A percentile compares a stretch with the other conserved stretches of the same genome.
Conservation (phyloP, 2,329 filamentous ascomycete genomes). For the Phoma sp. region DNA sequence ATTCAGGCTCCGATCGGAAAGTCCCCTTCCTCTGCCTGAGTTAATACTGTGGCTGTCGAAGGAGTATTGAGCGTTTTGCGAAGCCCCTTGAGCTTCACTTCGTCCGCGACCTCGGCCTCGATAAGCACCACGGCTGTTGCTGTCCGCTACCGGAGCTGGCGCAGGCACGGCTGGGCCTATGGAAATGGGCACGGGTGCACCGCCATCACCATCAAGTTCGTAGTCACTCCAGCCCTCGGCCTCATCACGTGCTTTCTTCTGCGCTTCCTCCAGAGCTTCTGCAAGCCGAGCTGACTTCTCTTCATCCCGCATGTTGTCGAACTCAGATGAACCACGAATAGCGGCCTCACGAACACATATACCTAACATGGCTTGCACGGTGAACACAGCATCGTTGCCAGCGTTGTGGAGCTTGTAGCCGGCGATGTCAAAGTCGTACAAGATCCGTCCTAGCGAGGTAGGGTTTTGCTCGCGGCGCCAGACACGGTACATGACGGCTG, state of each 20-base stretch:
- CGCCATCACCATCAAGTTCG: constrained; percentile 48
- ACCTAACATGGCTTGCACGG: constrained; percentile 73
- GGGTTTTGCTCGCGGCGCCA: constrained; percentile 61
- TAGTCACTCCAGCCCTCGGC: constrained; percentile 47
- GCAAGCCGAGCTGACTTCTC: constrained; percentile 33
- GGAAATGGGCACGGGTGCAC: constrained; percentile 32
- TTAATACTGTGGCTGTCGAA: background rate
- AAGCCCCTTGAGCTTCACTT: background rate
- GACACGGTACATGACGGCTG: constrained; percentile 71
- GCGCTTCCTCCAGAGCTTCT: constrained; percentile 35
- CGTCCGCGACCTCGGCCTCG: constrained; percentile 9
- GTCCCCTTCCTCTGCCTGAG: background rate
- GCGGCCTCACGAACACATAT: constrained; percentile 59
- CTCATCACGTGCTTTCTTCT: constrained; percentile 49
- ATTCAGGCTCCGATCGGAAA: background rate
- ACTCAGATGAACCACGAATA: constrained; percentile 39
- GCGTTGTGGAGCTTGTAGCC: constrained; percentile 80
- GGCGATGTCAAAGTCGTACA: constrained; percentile 68
- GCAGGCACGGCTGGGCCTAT: background rate
- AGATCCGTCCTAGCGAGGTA: constrained; percentile 65
- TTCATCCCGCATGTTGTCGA: constrained; percentile 31
- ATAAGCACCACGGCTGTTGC: background rate
- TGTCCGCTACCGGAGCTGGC: constrained; percentile 6
- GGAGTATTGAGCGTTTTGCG: background rate
- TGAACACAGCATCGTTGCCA: constrained; percentile 84